Percentiles rank a stretch among this genome's conserved stretches.
Conservation (phyloP, 2,329 filamentous ascomycete species). For the Fusarium brachygibbosum region DNA sequence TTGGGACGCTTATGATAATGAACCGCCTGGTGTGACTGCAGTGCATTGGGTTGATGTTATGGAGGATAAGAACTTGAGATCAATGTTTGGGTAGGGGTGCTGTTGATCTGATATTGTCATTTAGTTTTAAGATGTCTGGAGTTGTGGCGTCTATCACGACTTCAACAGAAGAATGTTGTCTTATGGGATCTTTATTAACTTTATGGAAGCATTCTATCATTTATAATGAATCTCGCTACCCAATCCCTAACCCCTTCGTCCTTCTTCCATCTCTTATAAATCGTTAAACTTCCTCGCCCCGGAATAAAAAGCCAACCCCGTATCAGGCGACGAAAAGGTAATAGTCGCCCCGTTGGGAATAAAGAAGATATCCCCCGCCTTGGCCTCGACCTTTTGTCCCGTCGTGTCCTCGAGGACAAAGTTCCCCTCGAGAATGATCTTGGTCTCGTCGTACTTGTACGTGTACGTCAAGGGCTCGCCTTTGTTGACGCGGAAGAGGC, state of each 20-base stretch:
- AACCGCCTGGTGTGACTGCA: conserved; percentile 49
- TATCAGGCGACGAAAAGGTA: conserved; percentile 73
- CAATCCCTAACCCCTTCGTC: neutral
- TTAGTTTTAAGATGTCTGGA: too few relatives aligned
- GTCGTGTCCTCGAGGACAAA: conserved; percentile 75
- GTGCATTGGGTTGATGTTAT: conserved; percentile 62
- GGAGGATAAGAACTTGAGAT: conserved; percentile 53
- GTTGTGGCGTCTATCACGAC: neutral
- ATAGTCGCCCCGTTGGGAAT: conserved; percentile 76
- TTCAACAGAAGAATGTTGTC: neutral
- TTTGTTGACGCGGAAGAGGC: conserved; percentile 77
- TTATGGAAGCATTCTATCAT: conserved; percentile 25
- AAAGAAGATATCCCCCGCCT: conserved; percentile 75
- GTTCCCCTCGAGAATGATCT: conserved; percentile 77
- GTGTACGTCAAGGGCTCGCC: conserved; percentile 76
- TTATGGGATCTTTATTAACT: conserved; percentile 4
- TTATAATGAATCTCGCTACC: conserved; percentile 32
- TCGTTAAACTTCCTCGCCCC: conserved; percentile 57
- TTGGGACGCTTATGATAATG: conserved; percentile 58
- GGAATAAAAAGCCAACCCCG: conserved; percentile 71
- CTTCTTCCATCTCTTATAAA: conserved; percentile 33
- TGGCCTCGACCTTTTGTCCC: conserved; percentile 70
- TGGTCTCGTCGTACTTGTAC: conserved; percentile 80
- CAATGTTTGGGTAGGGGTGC: conserved; percentile 51
- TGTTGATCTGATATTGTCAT: too few relatives aligned